Percentiles rank a stretch among this genome's conserved stretches.
Evolutionary conservation across 139 green algal species (phyloP).

Genomic region (Chlorella vulgaris): DNA sequence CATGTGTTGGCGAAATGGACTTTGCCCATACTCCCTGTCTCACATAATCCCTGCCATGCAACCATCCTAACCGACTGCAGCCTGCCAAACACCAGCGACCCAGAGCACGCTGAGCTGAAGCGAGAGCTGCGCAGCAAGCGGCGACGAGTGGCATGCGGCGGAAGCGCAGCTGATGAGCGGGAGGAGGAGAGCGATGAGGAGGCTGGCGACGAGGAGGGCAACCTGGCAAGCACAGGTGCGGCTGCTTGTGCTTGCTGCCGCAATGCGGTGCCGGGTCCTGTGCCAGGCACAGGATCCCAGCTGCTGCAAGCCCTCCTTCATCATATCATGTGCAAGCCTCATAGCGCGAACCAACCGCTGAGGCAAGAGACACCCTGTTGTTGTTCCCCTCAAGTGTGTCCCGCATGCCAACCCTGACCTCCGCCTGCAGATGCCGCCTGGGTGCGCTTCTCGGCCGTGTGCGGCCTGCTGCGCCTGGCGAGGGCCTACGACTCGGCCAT

Average conservation of each 20-base stretch:
- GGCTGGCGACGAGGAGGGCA: background rate
- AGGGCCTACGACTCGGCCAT: constrained; percentile 61
- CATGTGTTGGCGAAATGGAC: too few species aligned
- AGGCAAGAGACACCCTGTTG: too few species aligned
- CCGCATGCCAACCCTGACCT: too few species aligned
- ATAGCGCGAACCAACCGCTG: too few species aligned
- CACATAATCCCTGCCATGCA: background rate
- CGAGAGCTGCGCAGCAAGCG: constrained; percentile 1
- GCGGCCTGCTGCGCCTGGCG: constrained; percentile 66
- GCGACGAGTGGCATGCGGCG: background rate
- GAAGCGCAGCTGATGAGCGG: background rate
- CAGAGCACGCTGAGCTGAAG: background rate
- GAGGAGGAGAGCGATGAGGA: constrained; percentile 8
- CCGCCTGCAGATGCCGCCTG: constrained; percentile 37
- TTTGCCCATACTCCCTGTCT: background rate
- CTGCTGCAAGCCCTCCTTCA: too few species aligned
- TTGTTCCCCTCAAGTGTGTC: too few species aligned
- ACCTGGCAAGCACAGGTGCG: constrained; percentile 7
- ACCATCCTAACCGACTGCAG: background rate
- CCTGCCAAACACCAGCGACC: background rate
- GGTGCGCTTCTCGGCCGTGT: constrained; percentile 62
- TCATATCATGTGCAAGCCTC: too few species aligned
- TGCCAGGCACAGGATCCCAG: background rate
- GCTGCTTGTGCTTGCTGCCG: background rate
- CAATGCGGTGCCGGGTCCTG: too few species aligned